A percentile compares a stretch with the other conserved stretches of the same genome.
These are phyloP conservation scores for Microstroma glucosiphilum DNA, from an alignment of 1,284 basidiomycete species.

Conservation along the genomic window DNA sequence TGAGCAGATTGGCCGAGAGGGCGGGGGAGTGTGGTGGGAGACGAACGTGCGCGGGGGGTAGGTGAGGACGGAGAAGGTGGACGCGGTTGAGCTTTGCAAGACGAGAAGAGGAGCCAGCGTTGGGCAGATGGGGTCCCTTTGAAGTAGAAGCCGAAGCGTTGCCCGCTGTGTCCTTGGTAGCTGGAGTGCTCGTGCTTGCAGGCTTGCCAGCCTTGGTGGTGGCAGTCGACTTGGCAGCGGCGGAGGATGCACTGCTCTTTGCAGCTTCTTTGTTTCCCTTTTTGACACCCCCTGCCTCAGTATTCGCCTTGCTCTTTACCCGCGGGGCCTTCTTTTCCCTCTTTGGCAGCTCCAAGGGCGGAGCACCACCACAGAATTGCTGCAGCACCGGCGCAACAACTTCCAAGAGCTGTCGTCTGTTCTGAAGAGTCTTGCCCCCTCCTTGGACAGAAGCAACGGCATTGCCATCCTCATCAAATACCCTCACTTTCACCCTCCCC, in stretches of 20 bases:
- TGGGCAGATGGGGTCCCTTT: neutral
- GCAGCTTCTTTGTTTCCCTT: slow-evolving; percentile 40
- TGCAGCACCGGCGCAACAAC: slow-evolving; percentile 1
- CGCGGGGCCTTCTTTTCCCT: slow-evolving; percentile 53
- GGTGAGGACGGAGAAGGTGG: slow-evolving; percentile 22
- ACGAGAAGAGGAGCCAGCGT: neutral
- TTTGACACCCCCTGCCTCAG: slow-evolving; percentile 31
- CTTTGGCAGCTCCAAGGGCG: slow-evolving; percentile 55
- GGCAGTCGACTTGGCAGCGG: neutral
- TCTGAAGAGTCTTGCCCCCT: slow-evolving; percentile 59
- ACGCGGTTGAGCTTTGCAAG: neutral
- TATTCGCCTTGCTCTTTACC: slow-evolving; percentile 56
- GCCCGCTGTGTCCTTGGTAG: neutral
- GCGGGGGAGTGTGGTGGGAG: slow-evolving; percentile 44
- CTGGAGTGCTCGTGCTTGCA: neutral
- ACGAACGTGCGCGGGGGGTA: slow-evolving; percentile 26
- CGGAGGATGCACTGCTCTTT: slow-evolving; percentile 8
- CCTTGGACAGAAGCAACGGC: slow-evolving; percentile 60
- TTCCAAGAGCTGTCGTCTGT: slow-evolving; percentile 18
- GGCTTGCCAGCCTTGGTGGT: slow-evolving; percentile 1
- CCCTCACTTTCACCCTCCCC: slow-evolving; percentile 68
- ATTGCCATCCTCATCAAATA: slow-evolving; percentile 74
- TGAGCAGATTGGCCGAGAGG: slow-evolving; percentile 37
- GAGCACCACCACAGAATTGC: neutral
- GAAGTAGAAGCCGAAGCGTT: slow-evolving; percentile 1